These are phyloP conservation scores for Iris pallida DNA, from an alignment of 116 monocot genomes.

Conservation along the genomic window DNA sequence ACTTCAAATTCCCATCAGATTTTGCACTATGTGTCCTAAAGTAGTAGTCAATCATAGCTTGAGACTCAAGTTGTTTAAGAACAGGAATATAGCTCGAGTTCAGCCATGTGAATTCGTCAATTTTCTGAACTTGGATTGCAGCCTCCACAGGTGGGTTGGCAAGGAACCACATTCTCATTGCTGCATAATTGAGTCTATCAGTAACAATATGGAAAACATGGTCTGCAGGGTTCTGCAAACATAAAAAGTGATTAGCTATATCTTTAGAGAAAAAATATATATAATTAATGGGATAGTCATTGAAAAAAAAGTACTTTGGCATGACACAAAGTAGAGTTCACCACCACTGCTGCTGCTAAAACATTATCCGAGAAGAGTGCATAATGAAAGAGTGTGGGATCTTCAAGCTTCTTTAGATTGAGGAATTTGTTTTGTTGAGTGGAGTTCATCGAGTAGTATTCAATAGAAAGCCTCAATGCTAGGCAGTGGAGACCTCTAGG, in stretches of 20 bases:
- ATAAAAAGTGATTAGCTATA: conserved; percentile 2
- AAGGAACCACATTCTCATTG: conserved; percentile 47
- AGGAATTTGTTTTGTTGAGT: conserved; percentile 37
- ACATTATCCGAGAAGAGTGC: conserved; percentile 82
- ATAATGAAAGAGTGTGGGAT: conserved; percentile 64
- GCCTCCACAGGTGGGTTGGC: conserved; percentile 32
- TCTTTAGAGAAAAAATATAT: not conserved
- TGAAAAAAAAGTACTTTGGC: conserved; percentile 43
- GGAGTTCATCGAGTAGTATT: conserved; percentile 45
- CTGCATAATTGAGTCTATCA: conserved; percentile 30
- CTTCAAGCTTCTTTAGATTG: conserved; percentile 59
- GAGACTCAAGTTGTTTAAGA: conserved; percentile 42
- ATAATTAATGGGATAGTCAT: not conserved
- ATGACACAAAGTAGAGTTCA: conserved; percentile 67
- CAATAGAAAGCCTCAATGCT: conserved; percentile 60
- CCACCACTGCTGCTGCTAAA: conserved; percentile 68
- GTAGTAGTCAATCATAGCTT: conserved; percentile 54
- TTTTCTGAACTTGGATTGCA: conserved; percentile 32
- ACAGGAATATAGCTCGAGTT: conserved; percentile 44
- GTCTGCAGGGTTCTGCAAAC: conserved; percentile 28
- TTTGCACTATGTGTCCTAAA: conserved; percentile 44
- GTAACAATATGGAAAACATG: conserved; percentile 47
- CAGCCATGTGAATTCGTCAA: conserved; percentile 42
- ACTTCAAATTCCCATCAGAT: conserved; percentile 50
- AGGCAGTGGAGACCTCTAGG: conserved; percentile 86